These are phyloP conservation scores for Hirschioporus abietinus DNA, from an alignment of 768 basidiomycete species.

Conservation along the genomic window DNA sequence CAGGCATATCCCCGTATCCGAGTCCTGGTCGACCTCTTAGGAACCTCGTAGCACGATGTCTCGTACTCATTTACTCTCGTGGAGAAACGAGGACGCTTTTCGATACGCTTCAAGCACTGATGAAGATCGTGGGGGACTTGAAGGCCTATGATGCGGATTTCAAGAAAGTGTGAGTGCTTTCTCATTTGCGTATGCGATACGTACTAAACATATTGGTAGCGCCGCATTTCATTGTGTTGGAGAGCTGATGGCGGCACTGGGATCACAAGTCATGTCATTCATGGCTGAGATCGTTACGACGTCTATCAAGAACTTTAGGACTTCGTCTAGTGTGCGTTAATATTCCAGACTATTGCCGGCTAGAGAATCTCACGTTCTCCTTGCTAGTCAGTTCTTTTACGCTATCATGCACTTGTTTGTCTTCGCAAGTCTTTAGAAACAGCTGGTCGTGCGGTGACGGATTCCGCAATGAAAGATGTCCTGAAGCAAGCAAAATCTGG, in stretches of 20 bases:
- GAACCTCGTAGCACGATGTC: conserved; percentile 71
- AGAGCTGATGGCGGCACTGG: conserved; percentile 81
- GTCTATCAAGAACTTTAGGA: conserved; percentile 58
- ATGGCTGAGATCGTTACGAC: conserved; percentile 76
- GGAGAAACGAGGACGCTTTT: conserved; percentile 84
- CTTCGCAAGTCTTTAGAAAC: conserved; percentile 75
- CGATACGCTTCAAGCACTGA: conserved; percentile 74
- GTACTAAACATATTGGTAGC: conserved; percentile 31
- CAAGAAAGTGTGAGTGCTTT: conserved; percentile 54
- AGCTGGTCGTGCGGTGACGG: conserved; percentile 81
- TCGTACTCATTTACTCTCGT: conserved; percentile 65
- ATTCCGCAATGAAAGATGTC: conserved; percentile 72
- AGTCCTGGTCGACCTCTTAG: conserved; percentile 83
- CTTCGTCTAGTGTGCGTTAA: conserved; percentile 62
- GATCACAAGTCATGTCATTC: conserved; percentile 92
- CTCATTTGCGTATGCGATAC: neutral
- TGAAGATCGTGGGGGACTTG: conserved; percentile 69
- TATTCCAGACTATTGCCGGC: neutral
- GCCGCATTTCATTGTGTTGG: conserved; percentile 85
- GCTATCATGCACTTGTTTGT: conserved; percentile 73
- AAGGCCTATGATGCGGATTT: conserved; percentile 61
- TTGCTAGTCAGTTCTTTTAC: conserved; percentile 67
- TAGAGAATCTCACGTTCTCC: conserved; percentile 9
- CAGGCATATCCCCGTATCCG: conserved; percentile 63
- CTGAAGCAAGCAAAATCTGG: conserved; percentile 75